Conservation (phyloP, 1,284 basidiomycete genomes). For the Coniferiporia sulphurascens region DNA sequence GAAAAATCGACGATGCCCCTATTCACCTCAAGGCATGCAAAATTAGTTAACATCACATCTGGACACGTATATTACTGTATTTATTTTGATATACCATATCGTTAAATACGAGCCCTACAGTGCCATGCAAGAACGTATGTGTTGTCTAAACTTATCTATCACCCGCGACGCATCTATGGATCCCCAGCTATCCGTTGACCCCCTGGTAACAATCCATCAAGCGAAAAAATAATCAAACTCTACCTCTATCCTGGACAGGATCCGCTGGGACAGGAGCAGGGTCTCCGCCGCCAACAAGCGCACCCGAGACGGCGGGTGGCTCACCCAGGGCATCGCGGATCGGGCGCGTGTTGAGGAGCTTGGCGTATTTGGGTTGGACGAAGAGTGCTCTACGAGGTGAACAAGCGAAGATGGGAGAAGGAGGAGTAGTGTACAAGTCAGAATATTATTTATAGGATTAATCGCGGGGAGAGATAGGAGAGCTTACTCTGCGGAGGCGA, state of each 20-base stretch:
- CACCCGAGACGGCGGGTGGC: slow-evolving; percentile 17
- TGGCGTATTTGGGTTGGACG: slow-evolving; percentile 60
- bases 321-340: slow-evolving; percentile 29
- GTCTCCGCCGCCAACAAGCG: slow-evolving; percentile 5
- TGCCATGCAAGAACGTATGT: no score
- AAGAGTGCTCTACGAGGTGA: slow-evolving; percentile 44
- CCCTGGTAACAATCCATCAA: neutral
- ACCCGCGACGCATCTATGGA: no score
- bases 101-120: no score
- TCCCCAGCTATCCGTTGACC: neutral
- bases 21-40: no score
- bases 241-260: neutral
- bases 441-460: no score
- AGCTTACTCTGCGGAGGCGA: slow-evolving; percentile 77
- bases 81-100: no score
- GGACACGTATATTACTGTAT: no score
- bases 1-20: no score
- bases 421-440: neutral
- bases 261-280: slow-evolving; percentile 4
- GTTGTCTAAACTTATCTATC: no score
- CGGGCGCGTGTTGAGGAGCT: slow-evolving; percentile 39
- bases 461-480: no score
- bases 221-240: neutral
- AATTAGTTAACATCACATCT: no score
- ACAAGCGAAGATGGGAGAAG: slow-evolving; percentile 1